phyloP scores from a whole-genome alignment of 1,284 basidiomycete genomes.

The Chalciporus sp. region DNA sequence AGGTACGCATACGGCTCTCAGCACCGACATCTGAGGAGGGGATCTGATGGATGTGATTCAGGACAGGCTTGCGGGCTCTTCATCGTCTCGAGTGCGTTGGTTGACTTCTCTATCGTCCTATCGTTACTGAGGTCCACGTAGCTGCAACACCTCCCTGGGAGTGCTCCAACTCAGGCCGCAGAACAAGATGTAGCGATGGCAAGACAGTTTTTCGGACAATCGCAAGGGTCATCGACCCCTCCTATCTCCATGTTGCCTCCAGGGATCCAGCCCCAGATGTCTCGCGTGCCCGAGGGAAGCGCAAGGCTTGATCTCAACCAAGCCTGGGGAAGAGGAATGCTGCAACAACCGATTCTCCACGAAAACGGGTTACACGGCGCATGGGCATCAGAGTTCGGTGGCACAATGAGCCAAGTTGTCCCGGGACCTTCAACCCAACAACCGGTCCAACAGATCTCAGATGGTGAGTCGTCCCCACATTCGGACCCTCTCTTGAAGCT shows the following conservation, averaged over 20 bases:
- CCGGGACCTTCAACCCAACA: constrained; percentile 32
- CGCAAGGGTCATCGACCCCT: constrained; percentile 35
- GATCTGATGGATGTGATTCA: constrained; percentile 30
- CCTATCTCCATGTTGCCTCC: constrained; percentile 35
- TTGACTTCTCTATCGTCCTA: background rate
- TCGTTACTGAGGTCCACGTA: constrained; percentile 32
- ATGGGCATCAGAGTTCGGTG: constrained; percentile 57
- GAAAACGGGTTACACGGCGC: constrained; percentile 33
- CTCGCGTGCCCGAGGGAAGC: constrained; percentile 36
- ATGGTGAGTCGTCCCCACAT: constrained; percentile 23
- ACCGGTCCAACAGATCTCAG: constrained; percentile 21
- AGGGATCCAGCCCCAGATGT: constrained; percentile 42
- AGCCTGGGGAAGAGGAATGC: constrained; percentile 58
- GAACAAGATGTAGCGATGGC: constrained; percentile 75
- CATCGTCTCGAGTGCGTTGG: constrained; percentile 61
- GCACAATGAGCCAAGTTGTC: constrained; percentile 6
- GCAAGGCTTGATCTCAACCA: constrained; percentile 44
- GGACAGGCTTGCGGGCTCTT: constrained; percentile 76
- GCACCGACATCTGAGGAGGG: background rate
- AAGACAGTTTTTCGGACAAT: constrained; percentile 72
- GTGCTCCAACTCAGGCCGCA: constrained; percentile 47
- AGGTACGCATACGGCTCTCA: constrained; percentile 47
- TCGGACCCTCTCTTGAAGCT: constrained; percentile 9
- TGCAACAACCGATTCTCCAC: constrained; percentile 38
- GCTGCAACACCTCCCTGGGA: constrained; percentile 74